Base-by-base conservation (phyloP, 2,329 filamentous ascomycete genomes). In the Penicillium decumbens region DNA sequence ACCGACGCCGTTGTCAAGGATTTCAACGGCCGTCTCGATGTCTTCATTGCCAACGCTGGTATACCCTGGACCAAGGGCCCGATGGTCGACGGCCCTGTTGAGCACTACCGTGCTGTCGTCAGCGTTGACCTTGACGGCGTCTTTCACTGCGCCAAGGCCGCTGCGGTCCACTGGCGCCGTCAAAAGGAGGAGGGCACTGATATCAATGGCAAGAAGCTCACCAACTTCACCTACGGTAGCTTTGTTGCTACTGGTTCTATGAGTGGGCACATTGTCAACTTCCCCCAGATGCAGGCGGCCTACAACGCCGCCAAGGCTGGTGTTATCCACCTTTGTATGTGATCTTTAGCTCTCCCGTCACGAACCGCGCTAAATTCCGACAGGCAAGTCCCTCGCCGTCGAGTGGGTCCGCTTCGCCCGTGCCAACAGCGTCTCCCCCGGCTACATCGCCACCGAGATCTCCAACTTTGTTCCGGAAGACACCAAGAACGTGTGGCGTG, bases 241-340 rank as follows among this genome's bases (percentile, higher is more conserved):
- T 89, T 92, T 68, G 82, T 92, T 58, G 84, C 84, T 24, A 92
- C 88, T 6, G 84, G 88, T 1, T 87, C 82, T 50, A 91, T 92
- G 80, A 86, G 81, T 58, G 88, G 83, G 3, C 86, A 87, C 65
- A 85, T 91, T 60, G 85, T 83, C 66, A 91, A 90, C 65, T 78
- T 88, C 50, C 88, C 87, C 5, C 87, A 90, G 72, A 65, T 84
- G 58, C 87, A 91, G 72, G 77, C 83, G 5, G 81, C 84, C 7
- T 89, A 89, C 66, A 89, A 89, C 65, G 82, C 81, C 15, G 82
- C 83, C 55, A 89, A 89, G 72, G 82, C 84, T 1, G 86, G 78
- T 27, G 67, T 77, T 12, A 71, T 75, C 32, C 76, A 78, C 47
- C 66, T 78, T 24, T 73, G 73, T 72, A 66, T 46, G 70, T 66